Base-by-base conservation (phyloP, 768 basidiomycete species). In the Panellus pusillus region DNA sequence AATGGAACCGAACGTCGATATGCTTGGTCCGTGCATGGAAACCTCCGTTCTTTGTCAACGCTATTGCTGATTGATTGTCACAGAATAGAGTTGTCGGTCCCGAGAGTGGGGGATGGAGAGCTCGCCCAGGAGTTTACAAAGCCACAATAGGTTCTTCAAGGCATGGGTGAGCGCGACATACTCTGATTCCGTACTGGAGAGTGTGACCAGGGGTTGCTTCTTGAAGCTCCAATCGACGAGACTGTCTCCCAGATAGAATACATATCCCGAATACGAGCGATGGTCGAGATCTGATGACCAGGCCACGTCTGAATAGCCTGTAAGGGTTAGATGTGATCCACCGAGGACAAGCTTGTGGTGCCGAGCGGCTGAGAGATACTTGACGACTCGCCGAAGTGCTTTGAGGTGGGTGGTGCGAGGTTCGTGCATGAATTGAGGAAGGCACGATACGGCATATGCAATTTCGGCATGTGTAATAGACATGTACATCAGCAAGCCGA, bases 1-100 rank as follows among this genome's bases (percentile, higher is more conserved):
- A 70, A 56, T 75, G 73, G 55, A 66, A 67, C 0, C 61, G 58
- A n/a, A 71, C 65, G 46, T 72, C 69, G 45, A 74, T 74, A 59
- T 74, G 72, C 55, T 73, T 75, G 8, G 71, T 66, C 13, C 62
- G 44, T 3, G 67, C 59, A 44, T 73, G n/a, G 72, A 44, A 57
- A 65, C 9, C 59, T 59, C 15, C 53, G 64, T 51, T 73, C 70
- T 11, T 60, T 56, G 36, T 64, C 63, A 9, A 60, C 60, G 6
- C 54, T 49, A n/a, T n/a, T n/a, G n/a, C n/a, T n/a, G n/a, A n/a
- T 41, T 68, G 64, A 41, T 68, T 68, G 52, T 69, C 65, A 15
- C 39, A 57, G 38, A 41, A 57, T 9, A 66, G 52, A 2, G 38
- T 52, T 6, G 57, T 60, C 11, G 62, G n/a, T n/a, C n/a, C 2